Conservation (phyloP, 768 basidiomycete species). For the Suillus tomentosus region DNA sequence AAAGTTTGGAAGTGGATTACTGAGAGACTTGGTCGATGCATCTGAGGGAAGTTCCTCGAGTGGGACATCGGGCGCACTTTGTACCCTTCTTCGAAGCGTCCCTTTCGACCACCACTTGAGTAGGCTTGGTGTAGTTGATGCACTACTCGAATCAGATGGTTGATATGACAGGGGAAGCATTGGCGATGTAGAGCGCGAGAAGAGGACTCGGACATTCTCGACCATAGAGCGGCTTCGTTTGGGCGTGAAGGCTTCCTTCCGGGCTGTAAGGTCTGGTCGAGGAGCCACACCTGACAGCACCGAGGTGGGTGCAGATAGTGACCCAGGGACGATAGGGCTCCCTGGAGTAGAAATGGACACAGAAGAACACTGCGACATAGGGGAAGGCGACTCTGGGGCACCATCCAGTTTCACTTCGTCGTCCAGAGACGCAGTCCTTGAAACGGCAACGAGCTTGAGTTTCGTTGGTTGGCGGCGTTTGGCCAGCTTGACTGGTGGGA, state of each 20-base stretch:
- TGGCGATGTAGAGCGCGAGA: slow-evolving; percentile 50
- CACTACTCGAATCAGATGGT: slow-evolving; percentile 29
- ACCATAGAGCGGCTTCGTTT: slow-evolving; percentile 57
- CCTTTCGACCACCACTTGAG: slow-evolving; percentile 53
- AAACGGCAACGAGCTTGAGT: slow-evolving; percentile 30
- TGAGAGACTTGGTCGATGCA: slow-evolving; percentile 29
- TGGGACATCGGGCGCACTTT: slow-evolving; percentile 52
- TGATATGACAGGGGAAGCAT: slow-evolving; percentile 31
- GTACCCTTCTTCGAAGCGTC: slow-evolving; percentile 51
- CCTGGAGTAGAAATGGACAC: slow-evolving; percentile 28
- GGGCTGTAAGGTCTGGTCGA: slow-evolving; percentile 31
- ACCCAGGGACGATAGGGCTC: slow-evolving; percentile 24
- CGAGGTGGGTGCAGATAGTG: slow-evolving; percentile 18
- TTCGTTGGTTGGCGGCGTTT: slow-evolving; percentile 29
- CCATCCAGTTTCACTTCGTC: slow-evolving; percentile 27
- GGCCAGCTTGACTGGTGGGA: slow-evolving; percentile 13
- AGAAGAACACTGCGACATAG: slow-evolving; percentile 42
- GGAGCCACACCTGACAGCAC: slow-evolving; percentile 20
- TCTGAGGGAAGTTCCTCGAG: slow-evolving; percentile 28
- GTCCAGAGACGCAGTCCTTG: slow-evolving; percentile 21
- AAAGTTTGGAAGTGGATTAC: slow-evolving; percentile 15
- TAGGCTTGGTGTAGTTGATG: slow-evolving; percentile 33
- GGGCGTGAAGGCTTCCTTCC: slow-evolving; percentile 31
- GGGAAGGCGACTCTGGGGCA: slow-evolving; percentile 36
- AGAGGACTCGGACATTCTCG: slow-evolving; percentile 62